A percentile compares a stretch with the other conserved stretches of the same genome.
Conservation (phyloP, 805 yeast species). For the Lachancea quebecensis region DNA sequence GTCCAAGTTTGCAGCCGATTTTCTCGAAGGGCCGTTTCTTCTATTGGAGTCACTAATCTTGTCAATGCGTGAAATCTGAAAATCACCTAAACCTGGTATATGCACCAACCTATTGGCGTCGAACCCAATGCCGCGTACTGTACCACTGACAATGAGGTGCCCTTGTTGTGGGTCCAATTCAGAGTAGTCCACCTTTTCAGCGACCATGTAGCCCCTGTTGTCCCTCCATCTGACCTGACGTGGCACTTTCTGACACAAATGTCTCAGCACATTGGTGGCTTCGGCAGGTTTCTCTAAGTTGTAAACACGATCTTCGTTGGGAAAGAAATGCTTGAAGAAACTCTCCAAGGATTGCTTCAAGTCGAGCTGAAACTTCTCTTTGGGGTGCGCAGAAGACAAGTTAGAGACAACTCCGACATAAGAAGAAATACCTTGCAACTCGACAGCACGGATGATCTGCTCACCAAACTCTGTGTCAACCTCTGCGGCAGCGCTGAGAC, state of each 20-base stretch:
- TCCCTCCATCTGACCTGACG: slow-evolving; percentile 88
- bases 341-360: slow-evolving; percentile 56
- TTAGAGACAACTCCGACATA: slow-evolving; percentile 75
- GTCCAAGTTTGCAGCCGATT: slow-evolving; percentile 1
- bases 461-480: slow-evolving; percentile 79
- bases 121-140: slow-evolving; percentile 81
- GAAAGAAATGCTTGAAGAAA: slow-evolving; percentile 69
- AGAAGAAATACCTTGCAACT: slow-evolving; percentile 86
- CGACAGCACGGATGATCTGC: slow-evolving; percentile 78
- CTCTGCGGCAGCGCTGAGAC: slow-evolving; percentile 80
- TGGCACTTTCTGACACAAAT: slow-evolving; percentile 80
- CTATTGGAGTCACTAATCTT: slow-evolving; percentile 33
- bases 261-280: slow-evolving; percentile 63
- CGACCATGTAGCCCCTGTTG: slow-evolving; percentile 78
- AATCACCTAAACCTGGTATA: slow-evolving; percentile 87
- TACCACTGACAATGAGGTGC: slow-evolving; percentile 63
- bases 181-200: slow-evolving; percentile 46
- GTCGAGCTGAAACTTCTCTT: slow-evolving; percentile 70
- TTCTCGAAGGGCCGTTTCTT: slow-evolving; percentile 21
- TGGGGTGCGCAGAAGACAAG: slow-evolving; percentile 56
- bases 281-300: slow-evolving; percentile 65
- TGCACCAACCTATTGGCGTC: slow-evolving; percentile 72
- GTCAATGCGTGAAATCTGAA: slow-evolving; percentile 64
- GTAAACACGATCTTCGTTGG: slow-evolving; percentile 71
- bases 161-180: slow-evolving; percentile 27